Evolutionary conservation across 305 asterid genomes (phyloP), one percentile per base, ranked within the genome.

Genomic region (Fraxinus ornus): DNA sequence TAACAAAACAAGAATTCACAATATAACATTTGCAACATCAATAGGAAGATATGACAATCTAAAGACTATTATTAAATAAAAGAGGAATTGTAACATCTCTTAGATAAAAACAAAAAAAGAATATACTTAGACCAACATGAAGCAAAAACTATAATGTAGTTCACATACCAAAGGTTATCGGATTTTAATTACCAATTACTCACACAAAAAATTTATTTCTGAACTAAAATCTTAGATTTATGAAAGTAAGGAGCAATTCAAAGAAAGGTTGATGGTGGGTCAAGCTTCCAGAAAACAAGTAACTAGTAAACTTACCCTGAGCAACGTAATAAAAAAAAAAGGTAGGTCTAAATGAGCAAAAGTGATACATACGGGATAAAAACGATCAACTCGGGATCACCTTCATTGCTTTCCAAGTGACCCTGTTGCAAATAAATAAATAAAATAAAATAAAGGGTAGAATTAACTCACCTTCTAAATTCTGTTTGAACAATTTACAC

Each of bases 301-400:
- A 66, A 66, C 37, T 66, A 12, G 37, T 26, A 66, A 66, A 66
- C 12, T 26, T 24, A 24, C 36, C 35, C 74, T 28, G 41, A n/a
- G 24, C 24, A 71, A 32, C 0, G 41, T 71, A 28, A 17, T 71
- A 12, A 71, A 2, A 68, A 37, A 37, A 32, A 15, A 71, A 71
- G 15, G 19, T 2, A 71, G 12, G 41, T 32, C 22, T 1, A 71
- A 71, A 82, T 71, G 5, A 73, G 57, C 79, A 78, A 30, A 84
- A 52, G 57, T 36, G 64, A 77, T 79, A 90, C 98, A 92, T 89
- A 96, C 98, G 98, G 99, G 75, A 96, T 94, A 86, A 93, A 93
- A 84, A 96, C 95, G 84, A 96, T 92, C 89, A 96, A 87, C 89
- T 96, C 98, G 0, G 99, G 98, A 87, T 96, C 99, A 22, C 97